phyloP scores from a whole-genome alignment of 441 rosid species.

The Hura crepitans region DNA sequence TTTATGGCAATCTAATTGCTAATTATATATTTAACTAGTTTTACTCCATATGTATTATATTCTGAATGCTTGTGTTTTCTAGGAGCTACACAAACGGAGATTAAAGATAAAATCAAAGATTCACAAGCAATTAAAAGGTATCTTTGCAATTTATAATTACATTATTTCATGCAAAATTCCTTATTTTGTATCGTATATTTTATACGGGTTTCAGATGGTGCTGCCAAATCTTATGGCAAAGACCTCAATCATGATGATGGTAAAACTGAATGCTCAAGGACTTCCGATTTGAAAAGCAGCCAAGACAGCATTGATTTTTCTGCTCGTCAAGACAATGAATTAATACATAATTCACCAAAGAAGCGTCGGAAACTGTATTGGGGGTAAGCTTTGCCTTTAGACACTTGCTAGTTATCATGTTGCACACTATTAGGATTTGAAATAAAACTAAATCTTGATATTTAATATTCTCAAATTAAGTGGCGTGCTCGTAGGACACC shows the following conservation, averaged over 20 bases:
- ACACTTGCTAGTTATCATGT: neutral
- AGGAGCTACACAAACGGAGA: constrained; percentile 29
- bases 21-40: neutral
- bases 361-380: constrained; percentile 24
- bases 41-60: neutral
- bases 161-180: neutral
- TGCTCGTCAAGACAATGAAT: neutral
- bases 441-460: neutral
- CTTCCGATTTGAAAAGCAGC: constrained; percentile 9
- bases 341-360: constrained; percentile 16
- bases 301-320: neutral
- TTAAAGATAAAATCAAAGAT: constrained; percentile 23
- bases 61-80: neutral
- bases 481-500: neutral
- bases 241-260: constrained; percentile 2
- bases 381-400: constrained; percentile 23
- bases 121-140: constrained; percentile 19
- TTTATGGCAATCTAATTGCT: neutral
- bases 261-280: constrained; percentile 9
- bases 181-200: neutral
- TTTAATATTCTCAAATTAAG: neutral
- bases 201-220: constrained; percentile 10
- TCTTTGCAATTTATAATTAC: neutral
- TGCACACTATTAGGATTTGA: neutral
- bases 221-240: constrained; percentile 12